phyloP scores from a whole-genome alignment of 345 rosid genomes.

The Trapa bicornis region DNA sequence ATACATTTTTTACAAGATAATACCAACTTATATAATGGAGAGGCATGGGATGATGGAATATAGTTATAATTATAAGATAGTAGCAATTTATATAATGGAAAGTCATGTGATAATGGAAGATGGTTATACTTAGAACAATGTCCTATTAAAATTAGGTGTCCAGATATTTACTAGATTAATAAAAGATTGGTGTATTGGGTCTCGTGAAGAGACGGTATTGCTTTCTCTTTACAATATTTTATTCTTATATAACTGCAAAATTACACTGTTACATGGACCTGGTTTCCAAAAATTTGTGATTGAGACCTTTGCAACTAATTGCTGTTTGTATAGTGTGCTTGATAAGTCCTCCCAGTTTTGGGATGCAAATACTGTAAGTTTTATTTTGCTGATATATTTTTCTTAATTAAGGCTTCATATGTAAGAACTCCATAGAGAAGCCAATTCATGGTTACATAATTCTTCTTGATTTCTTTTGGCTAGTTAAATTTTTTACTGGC shows the following conservation, averaged over 20 bases:
- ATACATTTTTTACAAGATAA: background rate
- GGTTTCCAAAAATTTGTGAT: constrained; percentile 71
- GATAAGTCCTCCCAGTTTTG: constrained; percentile 78
- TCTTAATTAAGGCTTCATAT: background rate
- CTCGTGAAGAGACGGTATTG: constrained; percentile 58
- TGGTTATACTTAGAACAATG: too few species aligned
- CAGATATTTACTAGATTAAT: constrained; percentile 81
- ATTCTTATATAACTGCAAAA: background rate
- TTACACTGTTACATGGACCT: constrained; percentile 40
- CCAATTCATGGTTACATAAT: background rate
- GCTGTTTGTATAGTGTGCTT: constrained; percentile 78
- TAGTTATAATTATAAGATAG: too few species aligned
- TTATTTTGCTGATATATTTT: background rate
- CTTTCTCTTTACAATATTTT: background rate
- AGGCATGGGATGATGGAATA: too few species aligned
- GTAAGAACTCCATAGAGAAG: background rate
- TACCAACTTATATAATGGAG: too few species aligned
- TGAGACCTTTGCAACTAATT: constrained; percentile 59
- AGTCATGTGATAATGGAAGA: too few species aligned
- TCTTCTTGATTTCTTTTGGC: background rate
- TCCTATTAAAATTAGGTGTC: constrained; percentile 22
- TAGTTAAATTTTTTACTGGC: background rate
- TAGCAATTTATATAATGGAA: too few species aligned
- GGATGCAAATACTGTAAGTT: constrained; percentile 83
- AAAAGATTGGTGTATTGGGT: constrained; percentile 74